phyloP scores from a whole-genome alignment of 2,329 filamentous ascomycete species.

The Kalaharituber pfeilii region DNA sequence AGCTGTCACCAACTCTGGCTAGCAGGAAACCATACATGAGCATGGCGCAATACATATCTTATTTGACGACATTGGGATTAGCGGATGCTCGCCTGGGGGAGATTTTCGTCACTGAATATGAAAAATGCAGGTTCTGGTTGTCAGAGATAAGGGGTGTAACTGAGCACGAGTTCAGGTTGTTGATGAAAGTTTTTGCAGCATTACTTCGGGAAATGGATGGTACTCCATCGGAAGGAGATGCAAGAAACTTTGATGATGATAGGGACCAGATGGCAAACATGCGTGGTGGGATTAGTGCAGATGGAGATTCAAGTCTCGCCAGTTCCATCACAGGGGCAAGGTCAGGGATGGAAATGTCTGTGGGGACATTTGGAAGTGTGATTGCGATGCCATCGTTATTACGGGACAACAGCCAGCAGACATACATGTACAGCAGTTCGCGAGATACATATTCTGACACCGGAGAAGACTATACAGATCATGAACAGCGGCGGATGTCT shows the following conservation, averaged over 20 bases:
- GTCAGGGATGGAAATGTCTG: neutral
- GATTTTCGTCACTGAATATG: constrained; percentile 59
- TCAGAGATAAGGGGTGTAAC: constrained; percentile 37
- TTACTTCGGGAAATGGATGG: constrained; percentile 53
- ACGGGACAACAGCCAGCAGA: neutral
- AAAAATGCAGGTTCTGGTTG: constrained; percentile 66
- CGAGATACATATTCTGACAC: neutral
- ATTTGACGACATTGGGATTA: constrained; percentile 51
- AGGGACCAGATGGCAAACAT: neutral
- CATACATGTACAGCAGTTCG: neutral
- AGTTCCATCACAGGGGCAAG: neutral
- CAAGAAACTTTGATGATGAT: neutral
- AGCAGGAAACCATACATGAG: constrained; percentile 54
- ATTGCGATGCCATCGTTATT: neutral
- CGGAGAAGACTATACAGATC: neutral
- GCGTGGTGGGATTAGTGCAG: neutral
- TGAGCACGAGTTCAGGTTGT: constrained; percentile 50
- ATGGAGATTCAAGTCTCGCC: neutral
- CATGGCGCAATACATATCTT: constrained; percentile 59
- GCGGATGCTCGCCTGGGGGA: constrained; percentile 32
- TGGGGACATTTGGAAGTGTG: neutral
- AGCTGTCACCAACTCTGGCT: constrained; percentile 43
- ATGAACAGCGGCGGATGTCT: neutral
- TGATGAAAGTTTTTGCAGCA: constrained; percentile 75
- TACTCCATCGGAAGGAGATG: neutral